phyloP scores from a whole-genome alignment of 345 rosid species.

The Citrus trifoliata region DNA sequence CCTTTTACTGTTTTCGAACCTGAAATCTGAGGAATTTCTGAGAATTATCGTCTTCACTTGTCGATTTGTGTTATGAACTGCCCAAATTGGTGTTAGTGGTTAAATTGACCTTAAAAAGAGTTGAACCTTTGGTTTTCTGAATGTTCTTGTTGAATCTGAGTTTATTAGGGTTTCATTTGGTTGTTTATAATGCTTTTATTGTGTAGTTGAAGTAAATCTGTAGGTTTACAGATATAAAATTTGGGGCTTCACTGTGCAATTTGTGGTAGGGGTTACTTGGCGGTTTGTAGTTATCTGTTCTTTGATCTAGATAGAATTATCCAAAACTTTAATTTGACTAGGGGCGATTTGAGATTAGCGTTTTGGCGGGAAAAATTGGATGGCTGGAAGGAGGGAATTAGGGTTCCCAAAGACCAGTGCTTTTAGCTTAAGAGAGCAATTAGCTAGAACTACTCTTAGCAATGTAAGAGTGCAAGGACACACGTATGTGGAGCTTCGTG shows the following conservation, averaged over 20 bases:
- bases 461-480: slow-evolving; percentile 71
- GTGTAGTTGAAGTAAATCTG: neutral
- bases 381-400: slow-evolving; percentile 59
- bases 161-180: slow-evolving; percentile 20
- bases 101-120: neutral
- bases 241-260: slow-evolving; percentile 10
- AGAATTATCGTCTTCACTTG: slow-evolving; percentile 3
- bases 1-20: slow-evolving; percentile 9
- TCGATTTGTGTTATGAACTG: neutral
- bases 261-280: slow-evolving; percentile 11
- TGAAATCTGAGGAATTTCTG: slow-evolving; percentile 22
- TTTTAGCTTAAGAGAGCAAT: slow-evolving; percentile 58
- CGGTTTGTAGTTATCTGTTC: slow-evolving; percentile 12
- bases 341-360: neutral
- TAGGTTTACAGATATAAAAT: neutral
- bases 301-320: neutral
- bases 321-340: neutral
- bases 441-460: slow-evolving; percentile 60
- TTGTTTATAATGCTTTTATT: slow-evolving; percentile 7
- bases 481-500: slow-evolving; percentile 70
- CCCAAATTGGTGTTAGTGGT: slow-evolving; percentile 9
- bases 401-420: slow-evolving; percentile 45
- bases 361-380: slow-evolving; percentile 36
- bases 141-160: slow-evolving; percentile 17
- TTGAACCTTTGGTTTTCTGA: slow-evolving; percentile 23